Conservation (phyloP, 2,329 filamentous ascomycete species). For the Fusarium mangiferae region DNA sequence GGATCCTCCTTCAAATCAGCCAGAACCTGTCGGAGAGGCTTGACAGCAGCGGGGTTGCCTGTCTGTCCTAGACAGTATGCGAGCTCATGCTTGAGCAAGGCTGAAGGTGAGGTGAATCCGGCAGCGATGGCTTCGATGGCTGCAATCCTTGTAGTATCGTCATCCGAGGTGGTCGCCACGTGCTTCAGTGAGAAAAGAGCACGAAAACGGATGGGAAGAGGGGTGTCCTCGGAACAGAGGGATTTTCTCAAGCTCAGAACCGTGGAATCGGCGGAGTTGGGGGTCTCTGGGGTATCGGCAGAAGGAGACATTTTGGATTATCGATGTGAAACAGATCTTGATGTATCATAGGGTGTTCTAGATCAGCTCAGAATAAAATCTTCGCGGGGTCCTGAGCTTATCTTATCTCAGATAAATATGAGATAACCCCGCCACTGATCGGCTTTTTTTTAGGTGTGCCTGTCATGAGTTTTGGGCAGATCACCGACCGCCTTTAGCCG, state of each 20-base stretch:
- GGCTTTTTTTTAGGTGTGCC: slow-evolving; percentile 2
- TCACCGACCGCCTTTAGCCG: background rate
- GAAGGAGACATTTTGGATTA: slow-evolving; percentile 43
- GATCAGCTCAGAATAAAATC: slow-evolving; percentile 47
- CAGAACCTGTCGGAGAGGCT: slow-evolving; percentile 78
- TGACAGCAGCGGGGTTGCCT: slow-evolving; percentile 77
- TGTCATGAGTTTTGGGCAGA: background rate
- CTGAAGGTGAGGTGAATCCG: slow-evolving; percentile 84
- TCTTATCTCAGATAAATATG: slow-evolving; percentile 37
- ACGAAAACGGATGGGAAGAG: slow-evolving; percentile 90
- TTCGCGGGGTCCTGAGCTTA: slow-evolving; percentile 47
- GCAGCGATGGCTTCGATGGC: slow-evolving; percentile 86
- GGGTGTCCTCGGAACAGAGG: slow-evolving; percentile 81
- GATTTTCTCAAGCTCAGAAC: slow-evolving; percentile 76
- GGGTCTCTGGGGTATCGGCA: slow-evolving; percentile 33
- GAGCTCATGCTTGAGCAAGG: slow-evolving; percentile 93
- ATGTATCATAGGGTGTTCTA: slow-evolving; percentile 18
- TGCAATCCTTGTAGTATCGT: slow-evolving; percentile 65
- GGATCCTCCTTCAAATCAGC: slow-evolving; percentile 84
- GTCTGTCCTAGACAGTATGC: slow-evolving; percentile 97
- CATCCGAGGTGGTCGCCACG: slow-evolving; percentile 75
- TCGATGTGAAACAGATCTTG: slow-evolving; percentile 15
- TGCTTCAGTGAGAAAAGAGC: slow-evolving; percentile 98
- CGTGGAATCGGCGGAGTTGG: slow-evolving; percentile 52
- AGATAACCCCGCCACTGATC: slow-evolving; percentile 25